Evolutionary conservation across 2,329 filamentous ascomycete genomes (phyloP).

Genomic region (Drechslerella stenobrocha): DNA sequence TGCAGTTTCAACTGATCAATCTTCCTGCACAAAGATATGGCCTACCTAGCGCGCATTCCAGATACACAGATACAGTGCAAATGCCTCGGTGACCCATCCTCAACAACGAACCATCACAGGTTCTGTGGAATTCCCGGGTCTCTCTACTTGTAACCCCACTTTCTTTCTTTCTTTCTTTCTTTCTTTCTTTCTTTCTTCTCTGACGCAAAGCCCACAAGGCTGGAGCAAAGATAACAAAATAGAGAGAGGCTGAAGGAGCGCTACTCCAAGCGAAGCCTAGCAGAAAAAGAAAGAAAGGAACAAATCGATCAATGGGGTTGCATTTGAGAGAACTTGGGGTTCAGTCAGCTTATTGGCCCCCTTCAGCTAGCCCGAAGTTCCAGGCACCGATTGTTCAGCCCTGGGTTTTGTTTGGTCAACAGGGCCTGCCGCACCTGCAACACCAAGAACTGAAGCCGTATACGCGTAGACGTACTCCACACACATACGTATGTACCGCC

Average conservation of each 20-base stretch:
- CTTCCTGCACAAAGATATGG: background rate
- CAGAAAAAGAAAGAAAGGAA: background rate
- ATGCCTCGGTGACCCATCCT: too few species aligned
- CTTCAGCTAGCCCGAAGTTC: conserved; percentile 1
- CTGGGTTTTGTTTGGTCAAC: background rate
- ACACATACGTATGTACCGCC: too few species aligned
- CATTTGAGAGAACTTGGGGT: background rate
- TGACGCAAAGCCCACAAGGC: background rate
- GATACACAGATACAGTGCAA: background rate
- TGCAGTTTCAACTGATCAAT: too few species aligned
- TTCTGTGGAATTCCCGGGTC: too few species aligned
- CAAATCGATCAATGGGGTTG: background rate
- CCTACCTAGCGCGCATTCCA: background rate
- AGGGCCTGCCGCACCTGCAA: conserved; percentile 5
- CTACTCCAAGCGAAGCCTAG: conserved; percentile 9
- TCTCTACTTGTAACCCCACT: conserved; percentile 39
- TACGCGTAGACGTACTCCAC: background rate
- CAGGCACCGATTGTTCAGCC: conserved; percentile 2
- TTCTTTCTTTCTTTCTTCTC: background rate
- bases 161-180: conserved; percentile 9
- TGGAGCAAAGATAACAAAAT: background rate
- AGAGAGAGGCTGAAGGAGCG: conserved; percentile 7
- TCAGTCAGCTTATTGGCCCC: background rate
- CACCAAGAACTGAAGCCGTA: background rate
- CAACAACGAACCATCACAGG: too few species aligned